phyloP scores from a whole-genome alignment of 2,329 filamentous ascomycete species.

The Microdochium paspali region DNA sequence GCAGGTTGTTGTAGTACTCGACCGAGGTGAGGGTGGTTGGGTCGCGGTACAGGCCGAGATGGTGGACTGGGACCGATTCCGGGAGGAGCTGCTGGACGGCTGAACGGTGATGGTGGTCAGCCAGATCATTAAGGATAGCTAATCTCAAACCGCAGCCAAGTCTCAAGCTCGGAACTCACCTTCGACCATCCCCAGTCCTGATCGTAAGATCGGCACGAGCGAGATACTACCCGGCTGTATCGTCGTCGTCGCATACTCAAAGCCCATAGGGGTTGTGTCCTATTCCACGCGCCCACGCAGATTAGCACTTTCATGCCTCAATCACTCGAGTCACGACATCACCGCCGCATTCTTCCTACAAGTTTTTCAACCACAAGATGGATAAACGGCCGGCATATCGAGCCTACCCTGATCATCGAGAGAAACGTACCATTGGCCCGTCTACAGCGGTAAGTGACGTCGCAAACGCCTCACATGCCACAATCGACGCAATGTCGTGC shows the following conservation, averaged over 20 bases:
- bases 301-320: slow-evolving; percentile 1
- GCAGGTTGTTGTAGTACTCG: slow-evolving; percentile 97
- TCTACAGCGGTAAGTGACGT: slow-evolving; percentile 45
- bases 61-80: slow-evolving; percentile 71
- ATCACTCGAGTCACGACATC: not conserved
- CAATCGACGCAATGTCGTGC: slow-evolving; percentile 75
- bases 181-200: slow-evolving; percentile 85
- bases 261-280: slow-evolving; percentile 72
- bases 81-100: slow-evolving; percentile 79
- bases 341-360: not conserved
- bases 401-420: not conserved
- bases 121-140: not conserved
- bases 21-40: slow-evolving; percentile 79
- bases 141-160: not conserved
- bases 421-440: slow-evolving; percentile 51
- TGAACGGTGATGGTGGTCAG: slow-evolving; percentile 16
- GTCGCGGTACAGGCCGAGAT: slow-evolving; percentile 91
- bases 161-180: slow-evolving; percentile 33
- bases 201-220: slow-evolving; percentile 86
- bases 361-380: no score
- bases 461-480: slow-evolving; percentile 74
- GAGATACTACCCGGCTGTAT: slow-evolving; percentile 61
- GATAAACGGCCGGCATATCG: no score
- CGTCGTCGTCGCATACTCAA: slow-evolving; percentile 57
- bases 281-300: slow-evolving; percentile 23